These are phyloP conservation scores for Phialophora chinensis DNA, from an alignment of 2,329 filamentous ascomycete genomes.

Conservation along the genomic window DNA sequence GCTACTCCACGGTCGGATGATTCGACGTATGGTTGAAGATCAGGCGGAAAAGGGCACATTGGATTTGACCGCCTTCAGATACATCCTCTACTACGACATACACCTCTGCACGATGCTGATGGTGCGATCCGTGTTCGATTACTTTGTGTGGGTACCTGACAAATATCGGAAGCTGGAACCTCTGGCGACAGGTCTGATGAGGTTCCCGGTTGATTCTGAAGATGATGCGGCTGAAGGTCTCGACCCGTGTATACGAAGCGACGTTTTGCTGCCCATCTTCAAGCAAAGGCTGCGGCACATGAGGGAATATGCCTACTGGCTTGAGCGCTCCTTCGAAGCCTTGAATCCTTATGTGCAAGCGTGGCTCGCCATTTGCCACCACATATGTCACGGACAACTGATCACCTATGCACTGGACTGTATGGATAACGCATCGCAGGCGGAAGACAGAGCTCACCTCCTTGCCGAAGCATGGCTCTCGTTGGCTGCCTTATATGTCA, in stretches of 20 bases:
- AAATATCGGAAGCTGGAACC: background rate
- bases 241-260: background rate
- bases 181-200: background rate
- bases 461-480: constrained; percentile 2
- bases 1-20: background rate
- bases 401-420: background rate
- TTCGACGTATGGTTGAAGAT: background rate
- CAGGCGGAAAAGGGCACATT: background rate
- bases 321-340: background rate
- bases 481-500: background rate
- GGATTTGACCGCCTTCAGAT: background rate
- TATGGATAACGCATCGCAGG: background rate
- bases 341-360: background rate
- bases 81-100: constrained; percentile 2
- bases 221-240: background rate
- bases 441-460: background rate
- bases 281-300: background rate
- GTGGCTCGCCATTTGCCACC: constrained; percentile 1
- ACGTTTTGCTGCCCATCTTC: background rate
- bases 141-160: constrained; percentile 1
- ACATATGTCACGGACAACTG: constrained; percentile 1
- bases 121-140: constrained; percentile 1
- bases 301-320: constrained; percentile 4
- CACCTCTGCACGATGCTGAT: constrained; percentile 3
- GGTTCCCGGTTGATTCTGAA: background rate